Base-by-base conservation (phyloP, 768 basidiomycete species). In the Lactarius sp. region DNA sequence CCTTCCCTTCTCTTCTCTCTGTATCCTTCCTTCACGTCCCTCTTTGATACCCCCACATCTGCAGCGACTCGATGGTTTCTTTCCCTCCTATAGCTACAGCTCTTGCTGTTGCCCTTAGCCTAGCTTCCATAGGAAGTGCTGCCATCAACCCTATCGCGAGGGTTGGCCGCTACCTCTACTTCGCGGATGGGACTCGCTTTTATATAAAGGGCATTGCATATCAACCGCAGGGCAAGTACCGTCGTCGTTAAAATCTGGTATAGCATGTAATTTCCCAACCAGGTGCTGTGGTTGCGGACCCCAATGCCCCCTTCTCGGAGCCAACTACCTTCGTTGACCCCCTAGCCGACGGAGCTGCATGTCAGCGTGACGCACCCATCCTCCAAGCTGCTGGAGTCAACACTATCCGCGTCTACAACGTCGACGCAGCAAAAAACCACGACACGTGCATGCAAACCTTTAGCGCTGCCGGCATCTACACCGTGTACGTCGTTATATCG, bases 121-220 rank as follows among this genome's bases (percentile, higher is more conserved):
- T 84, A 65, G 72, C 77, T n/a, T 74, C 77, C n/a, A 73, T 77
- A 41, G 84, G 82, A n/a, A 71, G 77, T n/a, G 90, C 90, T 16
- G 90, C 90, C 61, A 78, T 94, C 50, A 79, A 84, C 39, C 80
- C 82, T 60, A 80, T 97, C 69, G 79, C 86, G 44, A 82, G 91
- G 50, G 72, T 77, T 34, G 93, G 91, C 39, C 83, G 84, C 70
- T 96, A 94, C 73, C 85, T 96, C 49, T 96, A 94, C 75, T 82
- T 81, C 46, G 81, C 81, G 4, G 81, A 84, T 55, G 91, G 92
- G 3, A 85, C 72, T 44, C 77, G 94, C 58, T 96, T 95, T 76
- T 94, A 85, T 75, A 88, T 97, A 76, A 92, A 91, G 74, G 92
- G 91, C 58, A 76, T 93, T 60, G 89, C 90, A 12, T 94, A 94